A percentile compares a stretch with the other conserved stretches of the same genome.
Conservation (phyloP, 208 protist species). For the Leishmania lainsoni region DNA sequence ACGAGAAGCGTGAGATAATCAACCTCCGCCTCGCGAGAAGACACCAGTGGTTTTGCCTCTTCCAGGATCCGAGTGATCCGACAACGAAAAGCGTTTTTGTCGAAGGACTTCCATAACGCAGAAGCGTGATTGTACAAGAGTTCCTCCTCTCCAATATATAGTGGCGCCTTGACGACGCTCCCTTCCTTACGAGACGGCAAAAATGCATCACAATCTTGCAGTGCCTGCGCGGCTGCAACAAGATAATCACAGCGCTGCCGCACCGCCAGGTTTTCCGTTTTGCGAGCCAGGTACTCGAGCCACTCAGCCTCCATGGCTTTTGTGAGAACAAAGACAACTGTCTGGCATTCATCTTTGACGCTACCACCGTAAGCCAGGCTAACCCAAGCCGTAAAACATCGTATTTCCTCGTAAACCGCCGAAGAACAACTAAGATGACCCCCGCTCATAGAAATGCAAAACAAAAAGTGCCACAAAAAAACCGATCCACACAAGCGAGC, state of each 20-base stretch:
- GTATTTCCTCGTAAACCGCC: conserved; percentile 36
- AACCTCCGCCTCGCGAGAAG: conserved; percentile 15
- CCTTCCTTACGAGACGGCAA: conserved; percentile 22
- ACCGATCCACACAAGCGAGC: conserved; percentile 49
- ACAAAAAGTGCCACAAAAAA: conserved; percentile 56
- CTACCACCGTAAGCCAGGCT: conserved; percentile 30
- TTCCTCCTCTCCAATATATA: conserved; percentile 53
- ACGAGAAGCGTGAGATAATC: conserved; percentile 26
- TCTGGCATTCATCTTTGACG: conserved; percentile 40
- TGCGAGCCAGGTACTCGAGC: conserved; percentile 45
- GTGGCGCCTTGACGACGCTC: conserved; percentile 23
- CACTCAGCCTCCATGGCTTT: conserved; percentile 55
- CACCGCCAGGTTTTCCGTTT: conserved; percentile 34
- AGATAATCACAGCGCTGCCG: conserved; percentile 34
- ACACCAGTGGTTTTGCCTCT: conserved; percentile 22
- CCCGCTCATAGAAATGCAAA: conserved; percentile 35
- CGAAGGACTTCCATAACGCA: conserved; percentile 32
- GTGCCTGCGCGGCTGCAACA: conserved; percentile 33
- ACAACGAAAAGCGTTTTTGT: conserved; percentile 16
- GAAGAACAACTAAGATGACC: conserved; percentile 40
- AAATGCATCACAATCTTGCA: conserved; percentile 45
- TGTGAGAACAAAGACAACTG: conserved; percentile 36
- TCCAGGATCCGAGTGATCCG: conserved; percentile 25
- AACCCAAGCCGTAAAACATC: conserved; percentile 49
- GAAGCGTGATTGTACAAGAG: conserved; percentile 27